Percentiles rank a stretch among this genome's conserved stretches.
These are phyloP conservation scores for Tulasnella sp. DNA, from an alignment of 768 basidiomycete species.

Conservation along the genomic window DNA sequence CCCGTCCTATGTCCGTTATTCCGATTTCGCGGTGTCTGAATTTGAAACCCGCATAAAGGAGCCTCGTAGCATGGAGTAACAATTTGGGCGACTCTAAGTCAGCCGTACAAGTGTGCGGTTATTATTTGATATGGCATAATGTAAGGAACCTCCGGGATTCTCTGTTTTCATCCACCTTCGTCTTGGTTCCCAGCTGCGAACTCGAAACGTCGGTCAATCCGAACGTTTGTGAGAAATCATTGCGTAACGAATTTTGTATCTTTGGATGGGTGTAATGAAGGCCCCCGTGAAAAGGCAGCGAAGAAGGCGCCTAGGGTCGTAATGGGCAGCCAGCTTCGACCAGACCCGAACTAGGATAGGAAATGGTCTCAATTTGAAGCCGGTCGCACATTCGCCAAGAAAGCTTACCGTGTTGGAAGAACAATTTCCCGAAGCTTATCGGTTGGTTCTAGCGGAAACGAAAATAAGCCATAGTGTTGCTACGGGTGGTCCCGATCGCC, in stretches of 20 bases:
- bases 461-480: neutral
- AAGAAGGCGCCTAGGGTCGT: conserved; percentile 19
- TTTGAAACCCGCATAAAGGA: too few relatives aligned
- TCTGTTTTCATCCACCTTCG: neutral
- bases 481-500: neutral
- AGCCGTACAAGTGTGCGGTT: too few relatives aligned
- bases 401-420: conserved; percentile 22
- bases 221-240: conserved; percentile 13
- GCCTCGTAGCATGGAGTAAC: too few relatives aligned
- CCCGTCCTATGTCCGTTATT: neutral
- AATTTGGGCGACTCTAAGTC: too few relatives aligned
- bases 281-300: conserved; percentile 18
- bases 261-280: conserved; percentile 21
- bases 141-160: neutral
- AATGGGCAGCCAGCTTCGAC: conserved; percentile 21
- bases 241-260: conserved; percentile 20
- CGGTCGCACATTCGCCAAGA: neutral
- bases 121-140: too few relatives aligned
- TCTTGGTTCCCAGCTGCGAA: neutral
- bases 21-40: neutral
- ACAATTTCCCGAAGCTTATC: conserved; percentile 20
- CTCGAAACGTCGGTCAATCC: neutral
- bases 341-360: conserved; percentile 19
- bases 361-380: neutral
- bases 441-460: conserved; percentile 17